Base-by-base conservation (phyloP, 78 protist genomes). In the Corallochytrium limacisporum region DNA sequence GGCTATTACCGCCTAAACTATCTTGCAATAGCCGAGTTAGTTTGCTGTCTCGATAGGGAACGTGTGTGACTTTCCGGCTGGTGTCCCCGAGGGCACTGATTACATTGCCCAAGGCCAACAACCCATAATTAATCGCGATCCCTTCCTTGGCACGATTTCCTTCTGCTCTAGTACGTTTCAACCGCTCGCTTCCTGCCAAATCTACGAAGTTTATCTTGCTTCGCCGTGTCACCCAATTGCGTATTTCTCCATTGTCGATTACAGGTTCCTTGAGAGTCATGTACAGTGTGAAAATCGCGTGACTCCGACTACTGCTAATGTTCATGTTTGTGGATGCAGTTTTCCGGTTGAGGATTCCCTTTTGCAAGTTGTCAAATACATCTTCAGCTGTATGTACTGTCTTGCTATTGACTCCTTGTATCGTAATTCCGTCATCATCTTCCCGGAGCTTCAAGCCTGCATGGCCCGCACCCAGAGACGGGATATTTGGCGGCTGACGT, bases 41-140 rank as follows among this genome's bases (percentile, higher is more conserved):
- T 40, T 51, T 62, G 15, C 53, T 15, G 77, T 77, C 76, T 12
- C 91, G 46, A 67, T 85, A 85, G 1, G 91, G 91, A 31, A 85
- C 81, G 80, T 74, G 83, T 2, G 28, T 3, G 4, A 26, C 57
- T 4, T 13, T 18, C 16, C 37, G 12, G 18, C 39, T 8, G 38
- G 43, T 35, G 36, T 78, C 85, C 42, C 80, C 81, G 15, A 84
- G 82, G 15, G 82, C 79, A 65, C 65, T 39, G 69, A 85, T 85
- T 33, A 85, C 91, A 43, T 80, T 79, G 32, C 84, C 85, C 28
- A 84, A 72, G 3, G 81, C 84, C 20, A 50, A 13, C 24, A 82
- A 69, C 4, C 83, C 89, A 18, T 13, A 12, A 68, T 85, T 85
- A 69, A 85, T 85, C 38, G 46, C 13, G 40, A 85, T 54, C 47